Percentiles rank a stretch among this genome's conserved stretches.
phyloP scores from a whole-genome alignment of 306 rosid genomes.

The Canavalia ensiformis region DNA sequence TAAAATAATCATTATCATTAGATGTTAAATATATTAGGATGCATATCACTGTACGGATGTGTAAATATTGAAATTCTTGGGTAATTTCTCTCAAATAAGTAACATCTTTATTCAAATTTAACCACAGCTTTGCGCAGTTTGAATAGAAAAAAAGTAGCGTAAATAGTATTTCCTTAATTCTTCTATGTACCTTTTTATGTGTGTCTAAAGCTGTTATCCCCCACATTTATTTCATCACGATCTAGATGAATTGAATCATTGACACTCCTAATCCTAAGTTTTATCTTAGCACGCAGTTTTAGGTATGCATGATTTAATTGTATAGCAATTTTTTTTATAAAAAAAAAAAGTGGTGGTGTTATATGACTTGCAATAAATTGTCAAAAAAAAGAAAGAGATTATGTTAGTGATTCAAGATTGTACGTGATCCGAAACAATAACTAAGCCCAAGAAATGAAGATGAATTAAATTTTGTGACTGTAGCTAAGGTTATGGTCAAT shows the following conservation, averaged over 20 bases:
- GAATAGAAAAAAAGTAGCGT: not conserved
- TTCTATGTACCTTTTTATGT: not conserved
- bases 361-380: not conserved
- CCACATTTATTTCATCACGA: not conserved
- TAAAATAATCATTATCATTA: too few relatives aligned
- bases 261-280: not conserved
- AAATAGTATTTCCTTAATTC: constrained; percentile 6
- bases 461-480: constrained; percentile 16
- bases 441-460: constrained; percentile 28
- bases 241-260: not conserved
- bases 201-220: not conserved
- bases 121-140: not conserved
- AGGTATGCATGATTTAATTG: not conserved
- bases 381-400: not conserved
- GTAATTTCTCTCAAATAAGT: not conserved
- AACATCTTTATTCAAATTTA: not conserved
- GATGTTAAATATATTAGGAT: too few relatives aligned
- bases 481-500: constrained; percentile 13
- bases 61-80: too few relatives aligned
- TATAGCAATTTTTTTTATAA: not conserved
- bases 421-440: constrained; percentile 40
- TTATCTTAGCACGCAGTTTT: not conserved
- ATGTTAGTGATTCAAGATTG: constrained; percentile 18
- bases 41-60: too few relatives aligned
- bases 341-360: too few relatives aligned